These are phyloP conservation scores for Nothomitra cinnamomea DNA, from an alignment of 2,329 filamentous ascomycete genomes.

Conservation along the genomic window DNA sequence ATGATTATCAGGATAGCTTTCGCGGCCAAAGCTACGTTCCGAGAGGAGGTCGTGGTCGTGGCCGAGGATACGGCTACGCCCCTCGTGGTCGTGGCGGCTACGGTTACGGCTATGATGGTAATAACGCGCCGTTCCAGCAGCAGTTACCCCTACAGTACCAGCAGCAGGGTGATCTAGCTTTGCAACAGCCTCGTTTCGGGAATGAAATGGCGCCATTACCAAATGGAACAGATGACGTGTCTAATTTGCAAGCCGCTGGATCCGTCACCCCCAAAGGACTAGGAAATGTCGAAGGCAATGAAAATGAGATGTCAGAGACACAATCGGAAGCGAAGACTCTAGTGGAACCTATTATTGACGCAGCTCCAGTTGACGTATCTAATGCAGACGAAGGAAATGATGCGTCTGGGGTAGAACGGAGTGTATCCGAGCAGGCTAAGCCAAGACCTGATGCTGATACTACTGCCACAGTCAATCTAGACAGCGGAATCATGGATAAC, in stretches of 20 bases:
- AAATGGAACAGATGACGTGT: constrained; percentile 4
- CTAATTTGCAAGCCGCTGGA: neutral
- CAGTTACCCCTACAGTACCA: constrained; percentile 4
- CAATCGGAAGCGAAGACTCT: constrained; percentile 3
- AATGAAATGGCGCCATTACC: neutral
- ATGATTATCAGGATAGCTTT: constrained; percentile 6
- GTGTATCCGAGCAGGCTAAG: neutral
- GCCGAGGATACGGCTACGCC: constrained; percentile 1
- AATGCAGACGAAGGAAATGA: neutral
- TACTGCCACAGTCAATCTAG: neutral
- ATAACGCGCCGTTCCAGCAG: constrained; percentile 6
- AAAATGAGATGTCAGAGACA: constrained; percentile 3
- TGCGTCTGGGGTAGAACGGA: neutral
- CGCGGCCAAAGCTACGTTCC: constrained; percentile 5
- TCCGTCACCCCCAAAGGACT: constrained; percentile 1
- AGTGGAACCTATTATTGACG: constrained; percentile 1
- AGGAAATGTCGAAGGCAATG: neutral
- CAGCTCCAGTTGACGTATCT: neutral
- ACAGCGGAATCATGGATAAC: neutral
- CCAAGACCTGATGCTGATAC: neutral
- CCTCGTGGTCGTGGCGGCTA: constrained; percentile 5
- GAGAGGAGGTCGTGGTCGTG: constrained; percentile 1
- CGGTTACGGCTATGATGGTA: neutral
- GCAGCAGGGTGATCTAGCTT: neutral
- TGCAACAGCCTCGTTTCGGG: neutral